These are phyloP conservation scores for Phytophthora agathidicida DNA, from an alignment of 352 stramenopile genomes.

Conservation along the genomic window DNA sequence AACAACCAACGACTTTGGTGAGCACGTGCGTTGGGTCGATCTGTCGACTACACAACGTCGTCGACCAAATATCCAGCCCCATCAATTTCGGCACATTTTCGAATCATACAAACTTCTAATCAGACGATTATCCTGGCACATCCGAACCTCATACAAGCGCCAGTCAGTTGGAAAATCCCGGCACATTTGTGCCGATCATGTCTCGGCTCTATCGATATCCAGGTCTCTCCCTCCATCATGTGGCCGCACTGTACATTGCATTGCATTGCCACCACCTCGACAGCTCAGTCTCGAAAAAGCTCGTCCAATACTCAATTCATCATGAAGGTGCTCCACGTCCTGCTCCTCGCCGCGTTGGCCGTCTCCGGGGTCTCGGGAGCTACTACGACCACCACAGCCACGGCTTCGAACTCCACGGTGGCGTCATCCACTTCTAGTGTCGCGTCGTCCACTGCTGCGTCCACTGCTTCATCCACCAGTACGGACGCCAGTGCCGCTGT, in stretches of 20 bases:
- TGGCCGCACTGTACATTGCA: conserved; percentile 1
- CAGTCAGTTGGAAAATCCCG: conserved; percentile 13
- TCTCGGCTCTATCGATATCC: conserved; percentile 18
- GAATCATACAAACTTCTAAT: conserved; percentile 8
- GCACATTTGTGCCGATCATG: conserved; percentile 17
- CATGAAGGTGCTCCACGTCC: conserved; percentile 43
- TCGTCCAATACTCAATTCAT: background rate
- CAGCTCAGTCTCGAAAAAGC: conserved; percentile 21
- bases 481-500: conserved; percentile 4
- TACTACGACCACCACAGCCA: background rate
- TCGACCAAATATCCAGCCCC: conserved; percentile 15
- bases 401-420: conserved; percentile 1
- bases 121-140: conserved; percentile 13
- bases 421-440: conserved; percentile 19
- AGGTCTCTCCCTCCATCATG: conserved; percentile 11
- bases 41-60: conserved; percentile 20
- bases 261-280: background rate
- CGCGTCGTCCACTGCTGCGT: conserved; percentile 4
- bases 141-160: conserved; percentile 5
- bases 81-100: background rate
- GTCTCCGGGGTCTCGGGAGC: conserved; percentile 27
- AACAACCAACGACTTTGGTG: conserved; percentile 22
- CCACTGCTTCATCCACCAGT: conserved; percentile 10
- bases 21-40: conserved; percentile 14
- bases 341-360: conserved; percentile 33